Conservation (phyloP, 805 yeast genomes). For the Millerago galiae region DNA sequence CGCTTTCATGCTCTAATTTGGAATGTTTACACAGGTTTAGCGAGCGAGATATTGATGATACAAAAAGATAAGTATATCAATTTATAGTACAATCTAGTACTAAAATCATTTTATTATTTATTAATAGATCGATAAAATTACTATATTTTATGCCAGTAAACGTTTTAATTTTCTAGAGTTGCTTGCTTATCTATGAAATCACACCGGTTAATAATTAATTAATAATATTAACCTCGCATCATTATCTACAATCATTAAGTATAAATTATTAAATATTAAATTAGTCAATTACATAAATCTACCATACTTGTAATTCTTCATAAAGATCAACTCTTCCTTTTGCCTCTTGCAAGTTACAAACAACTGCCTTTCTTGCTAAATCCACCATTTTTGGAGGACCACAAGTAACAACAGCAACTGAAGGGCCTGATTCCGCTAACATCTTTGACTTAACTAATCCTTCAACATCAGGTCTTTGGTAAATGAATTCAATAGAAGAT, state of each 20-base stretch:
- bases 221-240: too few relatives aligned
- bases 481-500: not conserved
- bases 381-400: constrained; percentile 60
- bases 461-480: not conserved
- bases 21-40: not conserved
- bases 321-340: constrained; percentile 55
- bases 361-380: constrained; percentile 39
- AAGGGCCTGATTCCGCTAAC: constrained; percentile 27
- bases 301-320: constrained; percentile 77
- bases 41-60: not conserved
- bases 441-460: constrained; percentile 28
- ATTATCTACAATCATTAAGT: too few relatives aligned
- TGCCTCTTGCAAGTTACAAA: constrained; percentile 32
- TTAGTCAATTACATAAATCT: too few relatives aligned
- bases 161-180: too few relatives aligned
- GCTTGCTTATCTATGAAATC: too few relatives aligned
- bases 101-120: too few relatives aligned
- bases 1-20: not conserved
- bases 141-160: too few relatives aligned
- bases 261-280: too few relatives aligned
- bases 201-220: too few relatives aligned
- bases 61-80: too few relatives aligned
- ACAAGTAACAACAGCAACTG: constrained; percentile 50
- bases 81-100: too few relatives aligned
- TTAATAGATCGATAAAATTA: too few relatives aligned